Evolutionary conservation across 1,284 basidiomycete genomes (phyloP), one percentile per base, ranked within the genome.

Genomic region (Pulchroboletus neoregius): DNA sequence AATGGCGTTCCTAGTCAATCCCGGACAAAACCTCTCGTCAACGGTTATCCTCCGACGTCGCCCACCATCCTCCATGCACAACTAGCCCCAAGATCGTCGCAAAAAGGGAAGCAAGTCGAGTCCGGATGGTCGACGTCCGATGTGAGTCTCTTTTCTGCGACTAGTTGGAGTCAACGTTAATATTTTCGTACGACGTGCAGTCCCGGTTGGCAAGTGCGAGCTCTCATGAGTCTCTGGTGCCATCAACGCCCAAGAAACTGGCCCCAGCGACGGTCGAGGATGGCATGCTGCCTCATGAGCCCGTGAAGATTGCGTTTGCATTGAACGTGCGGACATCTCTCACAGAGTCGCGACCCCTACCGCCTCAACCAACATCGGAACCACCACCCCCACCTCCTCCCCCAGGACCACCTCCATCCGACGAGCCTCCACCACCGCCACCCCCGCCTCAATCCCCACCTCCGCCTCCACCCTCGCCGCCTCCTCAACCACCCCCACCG

Each of bases 251-350:
- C 24, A 56, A 45, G 45, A 58, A 52, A 42, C 24, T 15, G 5
- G 33, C 28, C 32, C 41, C 38, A 30, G 55, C 48, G 48, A 58
- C 57, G 15, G 49, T 58, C 18, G 60, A 62, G 49, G 57, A 58
- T 20, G 57, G 57, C 32, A 62, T 58, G 57, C 48, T 48, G 0
- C 57, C 57, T 11, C 57, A 58, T 11, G 56, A 65, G 13, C 63
- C 66, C 5, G 63, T 67, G 18, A 66, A 63, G 62, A 54, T 66
- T 43, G 60, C 61, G 35, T 66, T 67, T 48, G 51, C 58, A 4
- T 35, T 62, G 28, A 65, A 53, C 40, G 49, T 64, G 23, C 59
- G 64, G 15, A 50, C 64, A 28, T 60, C 58, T 2, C 51, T 54
- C 6, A 30, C 48, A 20, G 64, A 64, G 20, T 54, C 55, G 49